Percentiles rank a stretch among this genome's conserved stretches.
phyloP scores from a whole-genome alignment of 169 alveolate genomes.

The Plasmodium reichenowi region DNA sequence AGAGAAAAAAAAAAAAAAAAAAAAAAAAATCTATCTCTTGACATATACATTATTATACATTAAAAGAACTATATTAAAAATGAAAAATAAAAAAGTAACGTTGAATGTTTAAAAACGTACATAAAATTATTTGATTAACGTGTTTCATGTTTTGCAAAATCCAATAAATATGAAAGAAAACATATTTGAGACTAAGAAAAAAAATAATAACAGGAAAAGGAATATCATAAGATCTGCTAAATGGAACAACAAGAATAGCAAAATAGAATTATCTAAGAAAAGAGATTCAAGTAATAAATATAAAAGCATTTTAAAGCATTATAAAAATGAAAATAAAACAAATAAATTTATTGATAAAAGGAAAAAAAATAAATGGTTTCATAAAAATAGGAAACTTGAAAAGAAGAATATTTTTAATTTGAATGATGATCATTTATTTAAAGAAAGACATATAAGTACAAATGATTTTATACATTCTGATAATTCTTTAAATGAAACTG shows the following conservation, averaged over 20 bases:
- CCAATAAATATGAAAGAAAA: constrained; percentile 33
- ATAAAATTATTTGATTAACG: too few relatives aligned
- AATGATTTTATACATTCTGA: constrained; percentile 26
- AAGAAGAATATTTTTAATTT: constrained; percentile 65
- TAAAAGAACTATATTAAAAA: too few relatives aligned
- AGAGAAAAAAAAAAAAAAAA: too few relatives aligned
- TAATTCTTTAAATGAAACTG: neutral
- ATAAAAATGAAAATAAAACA: constrained; percentile 73
- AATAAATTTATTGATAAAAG: constrained; percentile 77
- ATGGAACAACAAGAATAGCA: constrained; percentile 9
- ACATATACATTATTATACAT: too few relatives aligned
- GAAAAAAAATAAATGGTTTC: constrained; percentile 24
- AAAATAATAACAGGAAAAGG: constrained; percentile 31
- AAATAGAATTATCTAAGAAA: constrained; percentile 5
- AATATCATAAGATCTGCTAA: constrained; percentile 30
- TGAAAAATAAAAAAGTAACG: too few relatives aligned
- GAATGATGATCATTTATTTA: constrained; percentile 28
- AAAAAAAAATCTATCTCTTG: too few relatives aligned
- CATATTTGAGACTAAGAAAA: constrained; percentile 35
- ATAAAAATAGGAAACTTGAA: constrained; percentile 22
- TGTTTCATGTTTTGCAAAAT: too few relatives aligned
- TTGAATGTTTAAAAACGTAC: too few relatives aligned
- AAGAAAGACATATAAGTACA: constrained; percentile 51
- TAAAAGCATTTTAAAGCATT: constrained; percentile 52
- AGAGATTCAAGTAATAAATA: constrained; percentile 52